Percentiles rank a stretch among this genome's conserved stretches.
Evolutionary conservation across 2,329 filamentous ascomycete genomes (phyloP).

Genomic region (Decorospora gaudefroyi): DNA sequence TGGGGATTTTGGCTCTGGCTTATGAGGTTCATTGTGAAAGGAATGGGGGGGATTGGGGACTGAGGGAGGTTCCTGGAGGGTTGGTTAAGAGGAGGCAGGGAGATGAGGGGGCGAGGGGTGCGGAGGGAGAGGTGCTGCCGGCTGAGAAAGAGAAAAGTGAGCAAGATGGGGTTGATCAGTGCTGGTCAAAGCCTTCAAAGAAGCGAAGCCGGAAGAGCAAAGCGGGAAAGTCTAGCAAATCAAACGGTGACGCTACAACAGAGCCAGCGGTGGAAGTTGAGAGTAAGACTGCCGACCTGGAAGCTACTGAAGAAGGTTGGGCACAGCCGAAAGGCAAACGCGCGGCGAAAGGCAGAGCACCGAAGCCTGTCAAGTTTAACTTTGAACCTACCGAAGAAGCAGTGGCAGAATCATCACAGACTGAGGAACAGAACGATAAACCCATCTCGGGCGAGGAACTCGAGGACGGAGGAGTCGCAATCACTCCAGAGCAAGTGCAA

Average conservation of each 20-base stretch:
- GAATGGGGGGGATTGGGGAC: constrained; percentile 85
- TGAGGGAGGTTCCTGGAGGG: constrained; percentile 78
- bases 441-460: neutral
- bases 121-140: no score
- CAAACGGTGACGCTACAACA: neutral
- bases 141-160: constrained; percentile 29
- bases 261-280: constrained; percentile 6
- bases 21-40: constrained; percentile 94
- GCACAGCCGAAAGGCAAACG: constrained; percentile 18
- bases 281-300: constrained; percentile 1
- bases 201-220: constrained; percentile 15
- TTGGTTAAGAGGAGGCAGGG: constrained; percentile 65
- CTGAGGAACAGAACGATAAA: constrained; percentile 7
- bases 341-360: constrained; percentile 14
- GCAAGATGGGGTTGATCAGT: constrained; percentile 38
- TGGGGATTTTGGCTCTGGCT: constrained; percentile 84
- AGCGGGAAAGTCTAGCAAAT: constrained; percentile 1
- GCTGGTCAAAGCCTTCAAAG: constrained; percentile 8
- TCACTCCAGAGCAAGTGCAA: constrained; percentile 12
- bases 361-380: constrained; percentile 15
- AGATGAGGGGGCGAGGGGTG: constrained; percentile 17
- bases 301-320: constrained; percentile 15
- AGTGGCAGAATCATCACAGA: constrained; percentile 1
- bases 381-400: constrained; percentile 15
- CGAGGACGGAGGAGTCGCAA: constrained; percentile 12